Evolutionary conservation across 257 asterid genomes (phyloP), one percentile per base, ranked within the genome.

Genomic region (Jacaranda mimosifolia): DNA sequence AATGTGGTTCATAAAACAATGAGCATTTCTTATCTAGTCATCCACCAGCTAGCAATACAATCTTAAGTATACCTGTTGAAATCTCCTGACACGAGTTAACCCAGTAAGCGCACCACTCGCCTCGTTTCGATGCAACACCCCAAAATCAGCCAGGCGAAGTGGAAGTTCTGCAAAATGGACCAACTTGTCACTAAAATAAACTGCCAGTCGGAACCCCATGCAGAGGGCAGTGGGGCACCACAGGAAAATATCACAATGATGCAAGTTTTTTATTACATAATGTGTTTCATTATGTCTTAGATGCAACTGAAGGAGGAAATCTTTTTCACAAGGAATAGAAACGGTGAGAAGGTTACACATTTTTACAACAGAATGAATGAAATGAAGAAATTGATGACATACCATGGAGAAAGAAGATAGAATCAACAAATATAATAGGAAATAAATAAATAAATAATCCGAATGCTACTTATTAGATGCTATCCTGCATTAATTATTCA

Each of bases 41-140:
- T 72, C 63, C 39, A 46, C 18, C 52, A 32, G 39, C 53, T 73
- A 79, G 32, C 9, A 55, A 9, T 21, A 68, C 0, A 14, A 21
- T 48, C 48, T 18, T 17, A 19, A 72, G 46, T 19, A 68, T 87
- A 96, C 99, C 99, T 96, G 99, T 89, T 91, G 99, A 79, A 93
- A 96, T 83, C 99, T 86, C 87, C 99, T 91, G 52, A 96, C 98
- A 72, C 99, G 99, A 36, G 97, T 96, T 83, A 96, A 80, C 55
- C 98, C 99, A 48, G 98, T 91, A 80, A 96, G 98, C 76, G 99
- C 99, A 70, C 99, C 99, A 79, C 98, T 96, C 76, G 96, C 96
- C 83, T 96, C 99, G 79, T 96, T 96, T 68, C 99, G 92, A 82
- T 93, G 99, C 89, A 93, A 83, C 68, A 91, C 97, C 39, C 99